phyloP scores from a whole-genome alignment of 176 grass and related monocot genomes.

The Oryza coarctata region DNA sequence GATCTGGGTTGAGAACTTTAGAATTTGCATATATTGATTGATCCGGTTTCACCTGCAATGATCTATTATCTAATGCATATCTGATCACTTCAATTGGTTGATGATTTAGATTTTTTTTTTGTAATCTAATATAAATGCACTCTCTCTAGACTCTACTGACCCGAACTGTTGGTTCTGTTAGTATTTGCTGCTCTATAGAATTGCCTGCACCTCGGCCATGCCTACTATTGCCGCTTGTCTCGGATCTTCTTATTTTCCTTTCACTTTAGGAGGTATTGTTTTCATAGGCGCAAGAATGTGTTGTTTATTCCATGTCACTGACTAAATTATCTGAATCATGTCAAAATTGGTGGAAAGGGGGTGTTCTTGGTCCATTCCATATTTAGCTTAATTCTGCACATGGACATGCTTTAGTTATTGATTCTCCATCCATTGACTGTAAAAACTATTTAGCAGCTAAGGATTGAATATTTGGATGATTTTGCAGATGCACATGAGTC shows the following conservation, averaged over 20 bases:
- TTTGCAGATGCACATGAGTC: constrained; percentile 90
- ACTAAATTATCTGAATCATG: not conserved
- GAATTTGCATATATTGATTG: not conserved
- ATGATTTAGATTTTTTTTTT: not conserved
- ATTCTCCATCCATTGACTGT: constrained; percentile 12
- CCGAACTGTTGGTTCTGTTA: not conserved
- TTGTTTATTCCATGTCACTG: constrained; percentile 4
- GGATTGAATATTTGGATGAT: constrained; percentile 11
- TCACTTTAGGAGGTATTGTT: constrained; percentile 1
- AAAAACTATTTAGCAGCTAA: constrained; percentile 3
- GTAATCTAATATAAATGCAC: not conserved
- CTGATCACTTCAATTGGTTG: not conserved
- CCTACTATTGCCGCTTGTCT: not conserved
- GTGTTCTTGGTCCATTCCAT: not conserved
- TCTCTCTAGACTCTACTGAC: not conserved
- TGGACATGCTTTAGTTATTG: constrained; percentile 4
- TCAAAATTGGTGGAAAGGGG: not conserved
- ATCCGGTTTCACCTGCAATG: not conserved
- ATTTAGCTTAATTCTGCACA: not conserved
- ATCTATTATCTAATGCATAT: not conserved
- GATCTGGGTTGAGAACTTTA: not conserved
- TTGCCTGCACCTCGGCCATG: not conserved
- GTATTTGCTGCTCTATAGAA: not conserved
- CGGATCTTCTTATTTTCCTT: not conserved
- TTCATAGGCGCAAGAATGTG: not conserved